Evolutionary conservation across 768 basidiomycete species (phyloP).

Genomic region (Myochromella boudieri): DNA sequence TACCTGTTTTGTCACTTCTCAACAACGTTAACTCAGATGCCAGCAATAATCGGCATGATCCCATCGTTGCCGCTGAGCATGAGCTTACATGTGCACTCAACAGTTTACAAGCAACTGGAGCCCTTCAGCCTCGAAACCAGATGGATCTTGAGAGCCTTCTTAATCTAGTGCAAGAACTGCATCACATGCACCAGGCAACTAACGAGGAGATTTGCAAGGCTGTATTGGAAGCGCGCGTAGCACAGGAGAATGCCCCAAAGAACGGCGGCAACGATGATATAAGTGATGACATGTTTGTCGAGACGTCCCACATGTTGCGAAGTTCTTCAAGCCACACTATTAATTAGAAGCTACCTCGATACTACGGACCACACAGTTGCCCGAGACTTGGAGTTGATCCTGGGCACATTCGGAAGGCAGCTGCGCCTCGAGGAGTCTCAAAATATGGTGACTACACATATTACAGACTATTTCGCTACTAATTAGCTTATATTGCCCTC

Average conservation of each 20-base stretch:
- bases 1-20: constrained; percentile 23
- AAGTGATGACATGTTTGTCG: not conserved
- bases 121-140: constrained; percentile 2
- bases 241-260: constrained; percentile 6
- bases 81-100: not conserved
- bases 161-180: constrained; percentile 3
- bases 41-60: not conserved
- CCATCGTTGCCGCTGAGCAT: constrained; percentile 11
- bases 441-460: not conserved
- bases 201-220: constrained; percentile 12
- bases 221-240: constrained; percentile 13
- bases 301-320: not conserved
- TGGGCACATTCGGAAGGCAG: constrained; percentile 2
- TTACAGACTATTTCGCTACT: not conserved
- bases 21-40: constrained; percentile 11
- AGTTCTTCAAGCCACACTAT: not conserved
- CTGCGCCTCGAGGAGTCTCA: not conserved
- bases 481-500: not conserved
- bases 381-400: constrained; percentile 3
- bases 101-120: constrained; percentile 4
- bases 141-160: constrained; percentile 8
- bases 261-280: constrained; percentile 12
- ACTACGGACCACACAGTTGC: not conserved
- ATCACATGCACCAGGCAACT: not conserved
- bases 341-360: not conserved